Conservation (phyloP, 176 grass and related monocot species). For the Bromus sterilis region DNA sequence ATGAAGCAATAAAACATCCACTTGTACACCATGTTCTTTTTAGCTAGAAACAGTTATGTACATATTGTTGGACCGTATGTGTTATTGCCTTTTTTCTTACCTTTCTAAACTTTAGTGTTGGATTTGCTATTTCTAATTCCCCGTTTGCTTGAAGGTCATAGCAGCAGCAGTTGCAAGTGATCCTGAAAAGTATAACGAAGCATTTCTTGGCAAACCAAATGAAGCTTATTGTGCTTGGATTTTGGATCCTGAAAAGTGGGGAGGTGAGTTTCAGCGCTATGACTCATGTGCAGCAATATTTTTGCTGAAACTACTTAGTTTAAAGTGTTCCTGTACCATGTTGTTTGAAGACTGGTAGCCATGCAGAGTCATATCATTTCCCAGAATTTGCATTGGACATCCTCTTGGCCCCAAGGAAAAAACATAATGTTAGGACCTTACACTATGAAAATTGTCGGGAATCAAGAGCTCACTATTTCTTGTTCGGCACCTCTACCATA, state of each 20-base stretch:
- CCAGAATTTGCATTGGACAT: background rate
- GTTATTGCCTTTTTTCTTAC: background rate
- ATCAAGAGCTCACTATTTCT: background rate
- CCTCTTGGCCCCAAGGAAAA: background rate
- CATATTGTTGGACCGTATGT: background rate
- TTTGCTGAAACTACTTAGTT: background rate
- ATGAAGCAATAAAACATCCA: background rate
- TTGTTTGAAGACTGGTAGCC: background rate
- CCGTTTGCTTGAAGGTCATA: constrained; percentile 58
- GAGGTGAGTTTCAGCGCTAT: constrained; percentile 55
- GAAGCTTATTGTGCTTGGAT: constrained; percentile 96
- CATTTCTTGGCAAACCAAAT: constrained; percentile 93
- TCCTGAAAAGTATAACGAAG: constrained; percentile 76
- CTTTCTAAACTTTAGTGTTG: background rate
- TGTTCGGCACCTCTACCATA: background rate
- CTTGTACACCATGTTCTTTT: background rate
- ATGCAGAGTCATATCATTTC: constrained; percentile 2
- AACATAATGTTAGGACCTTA: background rate
- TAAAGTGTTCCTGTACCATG: background rate
- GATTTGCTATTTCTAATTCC: background rate
- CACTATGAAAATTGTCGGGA: background rate
- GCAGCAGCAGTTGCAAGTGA: constrained; percentile 80
- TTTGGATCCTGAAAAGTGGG: constrained; percentile 90
- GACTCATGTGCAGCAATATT: background rate
- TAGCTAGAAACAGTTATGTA: background rate